Base-by-base conservation (phyloP, 176 grass and related monocot genomes). In the Stipa capillata region DNA sequence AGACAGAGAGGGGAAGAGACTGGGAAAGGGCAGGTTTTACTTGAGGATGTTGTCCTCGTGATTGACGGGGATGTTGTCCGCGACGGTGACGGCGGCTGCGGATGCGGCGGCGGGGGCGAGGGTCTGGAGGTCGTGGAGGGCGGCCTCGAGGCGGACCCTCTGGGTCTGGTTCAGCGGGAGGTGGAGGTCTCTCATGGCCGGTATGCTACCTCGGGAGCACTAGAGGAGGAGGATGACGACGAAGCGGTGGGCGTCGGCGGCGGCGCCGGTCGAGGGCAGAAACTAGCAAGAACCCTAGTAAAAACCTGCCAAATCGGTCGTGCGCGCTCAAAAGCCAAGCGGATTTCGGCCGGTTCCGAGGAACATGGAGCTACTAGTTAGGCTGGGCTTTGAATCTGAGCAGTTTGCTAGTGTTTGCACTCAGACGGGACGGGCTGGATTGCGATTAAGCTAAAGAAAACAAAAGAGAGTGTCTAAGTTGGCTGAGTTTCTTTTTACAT, bases 11-110 rank as follows among this genome's bases (percentile, higher is more conserved):
- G 2, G 59, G 36, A 6, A 1, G 39, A 11, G 4, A 18, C 0
- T n/a, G 53, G 32, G 24, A 18, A 32, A 31, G 20, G 23, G 21
- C 15, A 1, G 5, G 2, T 21, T 14, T 12, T 76, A 97, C 95
- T 92, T 97, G 49, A 97, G 95, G 67, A 97, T 94, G 85, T 74
- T 94, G 55, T 92, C 95, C 80, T 92, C 91, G 54, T 90, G 85
- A 42, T 94, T 90, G 79, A 94, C 85, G 35, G 87, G 87, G 35
- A 97, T 94, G 65, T 83, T 80, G 50, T 94, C 95, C 1, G 87
- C 95, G 29, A 97, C 77, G 28, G 85, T 83, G 74, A 92, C 87
- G 14, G 87, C 75, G 25, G 90, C 73, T 3, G 91, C 69, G 25
- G 89, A 58, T 11, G 82, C 52, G 31, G 83, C 31, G 21, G 79